These are phyloP conservation scores for Pyracantha coccinea DNA, from an alignment of 331 rosid genomes.

Conservation along the genomic window DNA sequence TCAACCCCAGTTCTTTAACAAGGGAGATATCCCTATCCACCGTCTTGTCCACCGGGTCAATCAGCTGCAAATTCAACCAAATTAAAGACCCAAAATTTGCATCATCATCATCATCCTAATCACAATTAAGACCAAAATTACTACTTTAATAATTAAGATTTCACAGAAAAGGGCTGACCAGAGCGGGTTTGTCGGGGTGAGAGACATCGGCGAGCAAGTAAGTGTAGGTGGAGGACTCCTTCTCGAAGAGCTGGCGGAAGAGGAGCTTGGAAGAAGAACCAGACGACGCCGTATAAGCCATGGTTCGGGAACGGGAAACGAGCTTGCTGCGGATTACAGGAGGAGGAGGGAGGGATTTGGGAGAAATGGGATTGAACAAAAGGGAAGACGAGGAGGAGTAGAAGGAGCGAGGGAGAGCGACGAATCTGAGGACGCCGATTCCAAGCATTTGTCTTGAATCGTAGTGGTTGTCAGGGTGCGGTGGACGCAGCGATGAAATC, in stretches of 20 bases:
- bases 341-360: not conserved
- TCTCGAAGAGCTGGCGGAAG: slow-evolving; percentile 94
- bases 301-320: slow-evolving; percentile 7
- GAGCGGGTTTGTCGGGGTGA: slow-evolving; percentile 72
- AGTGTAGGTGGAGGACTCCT: slow-evolving; percentile 88
- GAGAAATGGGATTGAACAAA: not conserved
- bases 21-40: slow-evolving; percentile 82
- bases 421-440: slow-evolving; percentile 19
- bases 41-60: slow-evolving; percentile 93
- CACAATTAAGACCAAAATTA: not conserved
- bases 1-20: slow-evolving; percentile 60
- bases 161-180: slow-evolving; percentile 27
- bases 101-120: not conserved
- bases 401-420: slow-evolving; percentile 6
- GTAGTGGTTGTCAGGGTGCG: not conserved
- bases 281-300: slow-evolving; percentile 38
- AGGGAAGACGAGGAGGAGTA: not conserved
- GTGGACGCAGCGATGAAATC: not conserved
- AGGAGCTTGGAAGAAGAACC: slow-evolving; percentile 41
- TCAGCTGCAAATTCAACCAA: slow-evolving; percentile 47
- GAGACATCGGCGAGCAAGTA: slow-evolving; percentile 78
- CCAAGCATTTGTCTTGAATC: slow-evolving; percentile 1
- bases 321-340: not conserved
- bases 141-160: not conserved
- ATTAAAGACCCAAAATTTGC: not conserved